Conservation (phyloP, 148 eudicot species). For the Hydrangea macrophylla region DNA sequence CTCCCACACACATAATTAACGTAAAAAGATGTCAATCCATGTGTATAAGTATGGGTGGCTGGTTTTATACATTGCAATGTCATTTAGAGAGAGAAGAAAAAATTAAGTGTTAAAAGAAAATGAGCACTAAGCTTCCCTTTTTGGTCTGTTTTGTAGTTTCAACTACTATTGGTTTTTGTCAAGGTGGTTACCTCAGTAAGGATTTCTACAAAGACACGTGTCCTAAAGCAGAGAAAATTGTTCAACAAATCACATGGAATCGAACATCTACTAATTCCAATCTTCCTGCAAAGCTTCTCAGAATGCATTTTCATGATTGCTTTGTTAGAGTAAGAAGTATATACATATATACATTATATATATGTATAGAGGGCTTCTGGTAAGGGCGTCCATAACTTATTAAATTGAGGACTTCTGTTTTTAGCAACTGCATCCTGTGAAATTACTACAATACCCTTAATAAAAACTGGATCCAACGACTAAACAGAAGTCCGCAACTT, state of each 20-base stretch:
- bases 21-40: background rate
- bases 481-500: too few species aligned
- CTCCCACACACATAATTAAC: too few species aligned
- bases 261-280: constrained; percentile 16
- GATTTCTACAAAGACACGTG: constrained; percentile 17
- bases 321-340: constrained; percentile 28
- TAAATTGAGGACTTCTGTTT: too few species aligned
- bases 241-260: background rate
- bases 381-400: too few species aligned
- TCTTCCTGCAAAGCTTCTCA: constrained; percentile 30
- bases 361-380: too few species aligned
- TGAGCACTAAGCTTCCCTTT: background rate
- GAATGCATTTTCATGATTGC: constrained; percentile 30
- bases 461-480: too few species aligned
- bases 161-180: background rate
- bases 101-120: background rate
- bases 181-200: constrained; percentile 9
- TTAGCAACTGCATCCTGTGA: too few species aligned
- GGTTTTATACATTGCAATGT: background rate
- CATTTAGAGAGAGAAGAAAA: background rate
- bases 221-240: constrained; percentile 12
- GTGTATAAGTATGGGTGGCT: background rate
- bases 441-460: too few species aligned
- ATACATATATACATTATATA: too few species aligned
- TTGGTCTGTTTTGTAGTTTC: background rate